These are phyloP conservation scores for Penicillium pulvis DNA, from an alignment of 495 filamentous ascomycete genomes.

Conservation along the genomic window DNA sequence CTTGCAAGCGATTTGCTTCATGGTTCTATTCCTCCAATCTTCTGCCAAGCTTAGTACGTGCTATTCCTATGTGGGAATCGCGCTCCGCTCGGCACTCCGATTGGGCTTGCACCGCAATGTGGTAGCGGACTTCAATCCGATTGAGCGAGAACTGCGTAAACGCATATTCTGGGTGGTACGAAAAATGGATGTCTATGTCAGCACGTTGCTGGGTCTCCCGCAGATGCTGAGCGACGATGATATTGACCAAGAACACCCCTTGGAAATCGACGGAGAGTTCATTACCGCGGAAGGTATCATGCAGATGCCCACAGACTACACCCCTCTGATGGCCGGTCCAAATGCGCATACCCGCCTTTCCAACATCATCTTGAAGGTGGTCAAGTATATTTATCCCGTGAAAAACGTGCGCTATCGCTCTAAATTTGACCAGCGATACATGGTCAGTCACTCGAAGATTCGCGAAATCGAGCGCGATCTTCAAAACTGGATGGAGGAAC, in stretches of 20 bases:
- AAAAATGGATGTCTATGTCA: conserved; percentile 93
- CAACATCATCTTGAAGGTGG: conserved; percentile 77
- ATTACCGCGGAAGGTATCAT: conserved; percentile 77
- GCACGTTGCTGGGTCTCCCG: conserved; percentile 83
- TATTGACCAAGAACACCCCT: conserved; percentile 85
- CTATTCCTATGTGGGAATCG: conserved; percentile 91
- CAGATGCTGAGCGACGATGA: conserved; percentile 84
- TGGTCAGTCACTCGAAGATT: conserved; percentile 85
- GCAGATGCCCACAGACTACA: conserved; percentile 71
- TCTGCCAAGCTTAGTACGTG: conserved; percentile 90
- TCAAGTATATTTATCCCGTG: conserved; percentile 87
- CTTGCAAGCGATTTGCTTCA: conserved; percentile 85
- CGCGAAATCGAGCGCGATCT: conserved; percentile 89
- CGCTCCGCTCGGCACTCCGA: conserved; percentile 78
- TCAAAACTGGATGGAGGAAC: conserved; percentile 76
- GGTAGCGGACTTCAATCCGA: conserved; percentile 71
- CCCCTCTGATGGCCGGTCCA: conserved; percentile 75
- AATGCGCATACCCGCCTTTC: conserved; percentile 85
- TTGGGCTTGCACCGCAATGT: conserved; percentile 87
- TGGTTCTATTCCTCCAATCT: conserved; percentile 90
- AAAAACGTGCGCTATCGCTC: conserved; percentile 60
- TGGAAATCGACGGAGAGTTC: conserved; percentile 87
- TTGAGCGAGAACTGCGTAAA: conserved; percentile 82
- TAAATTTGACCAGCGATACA: conserved; percentile 66
- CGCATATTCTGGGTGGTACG: conserved; percentile 89